These are phyloP conservation scores for Colletotrichum camelliae DNA, from an alignment of 2,329 filamentous ascomycete genomes.

Conservation along the genomic window DNA sequence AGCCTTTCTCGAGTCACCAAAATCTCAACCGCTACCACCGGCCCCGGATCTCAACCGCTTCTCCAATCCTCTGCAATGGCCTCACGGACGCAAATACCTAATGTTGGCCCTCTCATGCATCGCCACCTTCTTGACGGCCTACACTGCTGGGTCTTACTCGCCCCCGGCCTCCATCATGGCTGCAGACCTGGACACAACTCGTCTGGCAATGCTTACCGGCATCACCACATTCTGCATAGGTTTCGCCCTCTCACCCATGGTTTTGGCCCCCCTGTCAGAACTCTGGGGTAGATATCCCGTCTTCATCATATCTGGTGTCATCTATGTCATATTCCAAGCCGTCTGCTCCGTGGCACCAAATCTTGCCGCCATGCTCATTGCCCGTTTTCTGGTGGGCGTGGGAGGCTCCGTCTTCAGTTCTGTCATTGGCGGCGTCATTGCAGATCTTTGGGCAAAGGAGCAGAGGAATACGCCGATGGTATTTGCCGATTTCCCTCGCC, in stretches of 20 bases:
- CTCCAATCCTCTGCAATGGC: constrained; percentile 77
- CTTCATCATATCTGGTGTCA: constrained; percentile 73
- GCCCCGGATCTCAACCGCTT: constrained; percentile 72
- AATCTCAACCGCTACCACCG: constrained; percentile 50
- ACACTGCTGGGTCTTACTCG: constrained; percentile 81
- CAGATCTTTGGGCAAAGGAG: constrained; percentile 80
- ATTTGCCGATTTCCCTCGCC: not conserved
- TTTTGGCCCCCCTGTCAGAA: constrained; percentile 86
- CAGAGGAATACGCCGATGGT: constrained; percentile 86
- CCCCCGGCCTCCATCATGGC: constrained; percentile 71
- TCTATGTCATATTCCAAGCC: constrained; percentile 75
- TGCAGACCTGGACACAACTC: constrained; percentile 67
- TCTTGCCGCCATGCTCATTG: constrained; percentile 75
- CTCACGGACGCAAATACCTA: constrained; percentile 69
- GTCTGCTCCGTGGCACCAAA: constrained; percentile 74
- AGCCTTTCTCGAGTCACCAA: not conserved
- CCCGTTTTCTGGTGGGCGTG: constrained; percentile 78
- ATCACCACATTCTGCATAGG: constrained; percentile 84
- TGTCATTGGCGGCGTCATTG: constrained; percentile 91
- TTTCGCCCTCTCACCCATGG: constrained; percentile 85
- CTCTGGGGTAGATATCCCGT: constrained; percentile 87
- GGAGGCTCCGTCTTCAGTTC: constrained; percentile 82
- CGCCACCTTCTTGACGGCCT: constrained; percentile 80
- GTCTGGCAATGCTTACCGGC: constrained; percentile 71
- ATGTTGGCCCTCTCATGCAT: constrained; percentile 77